Base-by-base conservation (phyloP, 805 yeast genomes). In the Ogataea zsoltii region DNA sequence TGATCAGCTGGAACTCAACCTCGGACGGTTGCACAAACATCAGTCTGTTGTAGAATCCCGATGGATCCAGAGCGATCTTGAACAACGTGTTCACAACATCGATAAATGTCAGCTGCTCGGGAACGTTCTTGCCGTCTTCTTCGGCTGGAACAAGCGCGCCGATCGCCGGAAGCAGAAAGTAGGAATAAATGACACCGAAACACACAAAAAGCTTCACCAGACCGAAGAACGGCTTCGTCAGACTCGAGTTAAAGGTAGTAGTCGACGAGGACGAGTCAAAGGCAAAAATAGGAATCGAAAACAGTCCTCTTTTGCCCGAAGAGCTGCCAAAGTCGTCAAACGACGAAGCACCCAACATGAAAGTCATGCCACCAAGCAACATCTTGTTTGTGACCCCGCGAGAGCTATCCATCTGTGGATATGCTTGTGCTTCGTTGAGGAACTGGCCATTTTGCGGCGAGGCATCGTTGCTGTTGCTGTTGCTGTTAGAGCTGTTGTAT, bases 291-390 rank as follows among this genome's bases (percentile, higher is more conserved):
- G 69, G 69, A 31, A 65, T 42, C 3, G 67, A 53, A 49, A 61
- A 63, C 14, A 64, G 46, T 2, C 66, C 61, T 41, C 59, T 56
- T 39, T 59, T 57, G 31, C 49, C 53, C 9, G 52, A 32, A 18
- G 43, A 41, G 14, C 58, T 68, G n/a, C 56, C 67, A 39, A 72
- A 68, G 37, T 80, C 84, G 42, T 77, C 79, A 44, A 77, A 69
- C 38, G 80, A 67, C 1, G 85, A 76, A 2, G 84, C 74, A 21
- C 88, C 88, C 66, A 81, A 72, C 56, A 83, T 72, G 42, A 82
- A 71, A 18, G 85, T 83, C 70, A 82, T 69, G 16, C 87, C 84
- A 13, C 88, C 88, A 49, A 83, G 57, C 35, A 83, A 60, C 21
- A 78, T 56, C 59, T 80, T 82, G 49, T 74, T 76, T 10, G 73